A percentile compares a stretch with the other conserved stretches of the same genome.
phyloP scores from a whole-genome alignment of 2,329 filamentous ascomycete species.

The Microsporum canis region DNA sequence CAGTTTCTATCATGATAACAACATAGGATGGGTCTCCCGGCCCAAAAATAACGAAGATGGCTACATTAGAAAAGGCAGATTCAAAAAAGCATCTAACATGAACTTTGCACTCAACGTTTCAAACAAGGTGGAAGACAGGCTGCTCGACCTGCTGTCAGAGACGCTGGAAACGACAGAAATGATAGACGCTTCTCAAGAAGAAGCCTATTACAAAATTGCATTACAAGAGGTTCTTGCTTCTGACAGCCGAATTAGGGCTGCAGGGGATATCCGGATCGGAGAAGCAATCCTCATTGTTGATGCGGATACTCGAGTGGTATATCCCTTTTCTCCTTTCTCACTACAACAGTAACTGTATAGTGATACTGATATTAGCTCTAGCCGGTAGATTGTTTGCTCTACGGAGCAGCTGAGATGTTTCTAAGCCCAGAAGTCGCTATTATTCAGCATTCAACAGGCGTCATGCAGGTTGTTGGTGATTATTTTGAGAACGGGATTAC shows the following conservation, averaged over 20 bases:
- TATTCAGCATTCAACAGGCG: conserved; percentile 59
- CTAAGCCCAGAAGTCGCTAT: conserved; percentile 58
- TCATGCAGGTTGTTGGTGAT: conserved; percentile 62
- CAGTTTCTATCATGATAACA: conserved; percentile 41
- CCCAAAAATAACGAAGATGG: conserved; percentile 37
- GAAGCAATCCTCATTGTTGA: conserved; percentile 64
- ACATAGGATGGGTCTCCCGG: conserved; percentile 41
- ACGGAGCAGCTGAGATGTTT: conserved; percentile 62
- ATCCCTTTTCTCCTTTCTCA: not conserved
- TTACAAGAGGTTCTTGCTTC: conserved; percentile 38
- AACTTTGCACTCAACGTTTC: conserved; percentile 56
- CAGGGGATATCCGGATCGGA: conserved; percentile 74
- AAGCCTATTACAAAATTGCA: conserved; percentile 27
- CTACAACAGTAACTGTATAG: not conserved
- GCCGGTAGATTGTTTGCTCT: conserved; percentile 55
- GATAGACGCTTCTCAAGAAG: conserved; percentile 33
- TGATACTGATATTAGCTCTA: not conserved
- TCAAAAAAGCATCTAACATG: conserved; percentile 68
- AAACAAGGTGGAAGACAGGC: conserved; percentile 50
- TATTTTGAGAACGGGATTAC: conserved; percentile 69
- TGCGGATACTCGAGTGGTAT: conserved; percentile 52
- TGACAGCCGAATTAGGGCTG: conserved; percentile 51
- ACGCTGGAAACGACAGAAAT: conserved; percentile 10
- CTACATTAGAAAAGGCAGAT: conserved; percentile 50
- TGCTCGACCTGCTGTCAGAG: conserved; percentile 25